Percentiles rank a stretch among this genome's conserved stretches.
Conservation (phyloP, 2,329 filamentous ascomycete species). For the Tympanopsis confertula region DNA sequence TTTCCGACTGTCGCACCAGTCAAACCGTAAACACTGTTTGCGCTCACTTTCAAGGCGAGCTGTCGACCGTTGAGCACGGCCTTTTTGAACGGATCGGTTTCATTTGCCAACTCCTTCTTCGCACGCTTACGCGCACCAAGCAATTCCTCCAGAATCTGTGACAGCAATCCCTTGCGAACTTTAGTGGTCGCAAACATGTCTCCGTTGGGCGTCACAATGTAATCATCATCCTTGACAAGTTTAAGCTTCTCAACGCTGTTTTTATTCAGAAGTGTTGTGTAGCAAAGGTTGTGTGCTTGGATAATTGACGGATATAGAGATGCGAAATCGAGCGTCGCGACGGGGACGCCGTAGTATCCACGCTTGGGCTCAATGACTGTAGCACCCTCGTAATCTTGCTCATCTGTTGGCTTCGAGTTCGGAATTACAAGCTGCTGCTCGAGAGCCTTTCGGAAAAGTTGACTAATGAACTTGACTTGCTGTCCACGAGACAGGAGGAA, state of each 20-base stretch:
- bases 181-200: constrained; percentile 85
- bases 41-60: constrained; percentile 87
- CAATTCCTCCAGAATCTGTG: constrained; percentile 91
- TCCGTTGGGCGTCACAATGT: constrained; percentile 88
- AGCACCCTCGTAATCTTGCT: constrained; percentile 83
- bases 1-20: constrained; percentile 95
- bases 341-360: constrained; percentile 87
- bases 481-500: constrained; percentile 84
- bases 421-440: constrained; percentile 92
- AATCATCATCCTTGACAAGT: constrained; percentile 81
- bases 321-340: constrained; percentile 96
- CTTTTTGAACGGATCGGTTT: constrained; percentile 95
- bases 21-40: constrained; percentile 94
- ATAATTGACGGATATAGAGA: constrained; percentile 98
- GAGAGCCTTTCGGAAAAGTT: constrained; percentile 86
- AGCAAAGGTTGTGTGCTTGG: constrained; percentile 95
- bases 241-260: constrained; percentile 63
- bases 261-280: constrained; percentile 83
- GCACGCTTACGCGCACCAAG: constrained; percentile 86
- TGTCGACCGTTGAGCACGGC: constrained; percentile 96
- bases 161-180: constrained; percentile 79
- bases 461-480: constrained; percentile 95
- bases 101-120: constrained; percentile 75
- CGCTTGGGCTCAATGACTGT: constrained; percentile 93
- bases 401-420: constrained; percentile 65